Evolutionary conservation across 352 stramenopile species (phyloP).

Genomic region (Phytophthora pistaciae): DNA sequence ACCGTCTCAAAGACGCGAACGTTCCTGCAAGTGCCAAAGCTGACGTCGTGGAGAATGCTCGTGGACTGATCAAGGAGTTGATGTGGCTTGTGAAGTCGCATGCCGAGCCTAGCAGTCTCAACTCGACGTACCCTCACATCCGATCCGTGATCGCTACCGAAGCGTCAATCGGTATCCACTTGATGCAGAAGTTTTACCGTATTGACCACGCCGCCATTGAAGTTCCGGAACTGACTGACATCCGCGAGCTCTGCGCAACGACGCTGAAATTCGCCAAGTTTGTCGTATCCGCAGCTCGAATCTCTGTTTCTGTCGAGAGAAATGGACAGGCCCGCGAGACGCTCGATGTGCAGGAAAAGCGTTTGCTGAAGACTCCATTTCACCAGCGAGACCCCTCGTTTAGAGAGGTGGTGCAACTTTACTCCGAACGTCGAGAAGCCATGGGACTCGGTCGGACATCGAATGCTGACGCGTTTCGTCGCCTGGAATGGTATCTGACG

Average conservation of each 20-base stretch:
- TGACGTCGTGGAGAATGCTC: constrained; percentile 1
- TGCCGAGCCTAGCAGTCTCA: constrained; percentile 8
- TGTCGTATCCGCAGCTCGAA: constrained; percentile 8
- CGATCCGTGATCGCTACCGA: not conserved
- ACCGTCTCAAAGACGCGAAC: constrained; percentile 5
- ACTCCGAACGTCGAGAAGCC: constrained; percentile 2
- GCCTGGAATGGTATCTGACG: constrained; percentile 24
- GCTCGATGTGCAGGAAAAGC: constrained; percentile 26
- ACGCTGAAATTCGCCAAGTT: constrained; percentile 6
- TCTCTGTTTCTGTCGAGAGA: constrained; percentile 12
- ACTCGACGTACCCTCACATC: constrained; percentile 6
- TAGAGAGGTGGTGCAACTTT: constrained; percentile 12
- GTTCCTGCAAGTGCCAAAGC: not conserved
- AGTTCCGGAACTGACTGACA: constrained; percentile 1
- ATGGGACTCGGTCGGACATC: constrained; percentile 15
- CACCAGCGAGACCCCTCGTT: constrained; percentile 10
- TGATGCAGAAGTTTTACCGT: constrained; percentile 32
- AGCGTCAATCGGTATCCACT: constrained; percentile 12
- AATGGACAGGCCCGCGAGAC: constrained; percentile 19
- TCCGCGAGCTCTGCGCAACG: constrained; percentile 13
- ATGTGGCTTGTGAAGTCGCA: constrained; percentile 1
- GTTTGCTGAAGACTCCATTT: constrained; percentile 22
- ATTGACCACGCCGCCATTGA: constrained; percentile 9
- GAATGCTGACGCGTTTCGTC: constrained; percentile 5
- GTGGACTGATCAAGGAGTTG: constrained; percentile 1